Percentiles rank a stretch among this genome's conserved stretches.
phyloP scores from a whole-genome alignment of 225 moss, liverwort and hornwort genomes.

The Sphagnum tenellum region DNA sequence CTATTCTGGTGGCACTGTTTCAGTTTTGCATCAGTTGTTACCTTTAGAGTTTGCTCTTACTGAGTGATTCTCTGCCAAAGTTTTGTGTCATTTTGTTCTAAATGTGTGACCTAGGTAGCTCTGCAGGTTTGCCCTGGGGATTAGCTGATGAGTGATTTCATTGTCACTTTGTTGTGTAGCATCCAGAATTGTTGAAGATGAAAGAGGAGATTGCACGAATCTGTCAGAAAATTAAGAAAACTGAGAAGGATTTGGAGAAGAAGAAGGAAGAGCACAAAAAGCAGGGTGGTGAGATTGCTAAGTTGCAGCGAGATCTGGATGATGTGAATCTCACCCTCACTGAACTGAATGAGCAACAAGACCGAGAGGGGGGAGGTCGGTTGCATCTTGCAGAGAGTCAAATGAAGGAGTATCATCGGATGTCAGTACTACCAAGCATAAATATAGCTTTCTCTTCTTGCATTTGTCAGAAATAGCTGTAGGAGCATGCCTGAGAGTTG shows the following conservation, averaged over 20 bases:
- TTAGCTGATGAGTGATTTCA: neutral
- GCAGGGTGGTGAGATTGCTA: slow-evolving; percentile 83
- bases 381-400: slow-evolving; percentile 89
- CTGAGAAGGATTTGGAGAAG: slow-evolving; percentile 88
- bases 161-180: slow-evolving; percentile 31
- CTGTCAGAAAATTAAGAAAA: slow-evolving; percentile 76
- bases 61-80: neutral
- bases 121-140: neutral
- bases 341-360: slow-evolving; percentile 79
- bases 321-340: slow-evolving; percentile 70
- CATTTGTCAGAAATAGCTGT: too few species aligned
- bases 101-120: neutral
- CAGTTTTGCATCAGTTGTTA: neutral
- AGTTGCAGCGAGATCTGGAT: slow-evolving; percentile 64
- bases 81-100: neutral
- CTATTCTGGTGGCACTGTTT: slow-evolving; percentile 1
- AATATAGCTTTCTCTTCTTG: too few species aligned
- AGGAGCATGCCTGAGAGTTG: too few species aligned
- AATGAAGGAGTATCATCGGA: slow-evolving; percentile 81
- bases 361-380: slow-evolving; percentile 68
- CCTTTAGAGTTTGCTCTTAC: neutral
- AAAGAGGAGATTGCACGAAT: slow-evolving; percentile 87
- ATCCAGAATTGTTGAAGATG: slow-evolving; percentile 78
- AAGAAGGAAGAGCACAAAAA: slow-evolving; percentile 86
- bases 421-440: slow-evolving; percentile 35